phyloP scores from a whole-genome alignment of 768 basidiomycete species.

The Flagelloscypha sp. region DNA sequence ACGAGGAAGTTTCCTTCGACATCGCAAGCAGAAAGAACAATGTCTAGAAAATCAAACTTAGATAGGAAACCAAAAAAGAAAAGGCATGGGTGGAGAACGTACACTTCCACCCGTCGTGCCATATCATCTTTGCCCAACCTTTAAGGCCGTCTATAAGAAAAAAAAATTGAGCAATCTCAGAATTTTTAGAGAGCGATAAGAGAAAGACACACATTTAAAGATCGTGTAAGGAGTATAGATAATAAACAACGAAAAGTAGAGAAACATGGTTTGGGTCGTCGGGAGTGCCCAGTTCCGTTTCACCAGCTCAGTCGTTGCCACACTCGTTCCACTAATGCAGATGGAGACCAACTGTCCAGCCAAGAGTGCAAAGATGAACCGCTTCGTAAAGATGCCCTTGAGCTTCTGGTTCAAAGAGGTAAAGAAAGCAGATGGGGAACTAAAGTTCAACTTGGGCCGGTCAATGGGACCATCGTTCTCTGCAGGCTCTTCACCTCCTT shows the following conservation, averaged over 20 bases:
- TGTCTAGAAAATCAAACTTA: constrained; percentile 35
- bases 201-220: constrained; percentile 56
- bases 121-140: constrained; percentile 72
- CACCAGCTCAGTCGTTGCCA: constrained; percentile 75
- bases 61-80: neutral
- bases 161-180: too few relatives aligned
- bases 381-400: constrained; percentile 70
- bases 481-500: too few relatives aligned
- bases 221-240: constrained; percentile 87
- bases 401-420: constrained; percentile 51
- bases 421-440: constrained; percentile 46
- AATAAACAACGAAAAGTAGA: constrained; percentile 74
- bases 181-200: neutral
- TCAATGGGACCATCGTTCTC: too few relatives aligned
- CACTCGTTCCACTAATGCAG: constrained; percentile 85
- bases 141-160: constrained; percentile 64
- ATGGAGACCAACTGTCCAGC: constrained; percentile 79
- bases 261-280: constrained; percentile 77
- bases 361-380: constrained; percentile 60
- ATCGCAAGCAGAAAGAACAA: constrained; percentile 71
- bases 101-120: constrained; percentile 86
- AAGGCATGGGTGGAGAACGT: constrained; percentile 15
- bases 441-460: too few relatives aligned
- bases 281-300: constrained; percentile 62
- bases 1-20: constrained; percentile 87